Evolutionary conservation across 192 early-diverging fungal species (phyloP).

Genomic region (Globomyces pollinis-pini): DNA sequence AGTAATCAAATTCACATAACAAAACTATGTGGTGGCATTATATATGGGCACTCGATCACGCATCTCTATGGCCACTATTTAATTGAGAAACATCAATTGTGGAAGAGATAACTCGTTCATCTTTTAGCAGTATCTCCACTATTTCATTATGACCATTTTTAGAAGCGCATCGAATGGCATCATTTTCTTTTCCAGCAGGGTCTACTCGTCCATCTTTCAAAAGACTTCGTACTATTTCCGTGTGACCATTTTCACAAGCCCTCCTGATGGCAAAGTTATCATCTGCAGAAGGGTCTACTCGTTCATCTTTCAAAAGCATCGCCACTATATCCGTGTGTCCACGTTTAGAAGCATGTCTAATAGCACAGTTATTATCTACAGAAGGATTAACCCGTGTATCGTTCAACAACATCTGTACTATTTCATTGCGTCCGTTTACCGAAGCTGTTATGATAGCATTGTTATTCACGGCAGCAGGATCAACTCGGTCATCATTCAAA

Average conservation of each 20-base stretch:
- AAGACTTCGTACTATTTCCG: neutral
- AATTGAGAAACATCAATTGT: no score
- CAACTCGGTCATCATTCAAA: neutral
- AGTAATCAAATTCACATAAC: no score
- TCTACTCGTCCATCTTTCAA: conserved; percentile 2
- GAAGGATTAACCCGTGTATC: no score
- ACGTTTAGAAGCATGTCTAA: no score
- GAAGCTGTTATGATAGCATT: neutral
- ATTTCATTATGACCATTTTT: neutral
- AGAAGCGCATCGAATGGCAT: neutral
- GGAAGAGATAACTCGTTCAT: neutral
- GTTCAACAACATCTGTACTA: no score
- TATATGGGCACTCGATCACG: no score
- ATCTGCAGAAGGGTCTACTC: neutral
- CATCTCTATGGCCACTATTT: no score
- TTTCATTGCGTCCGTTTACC: no score
- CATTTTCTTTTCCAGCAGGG: neutral
- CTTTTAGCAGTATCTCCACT: neutral
- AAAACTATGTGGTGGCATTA: no score
- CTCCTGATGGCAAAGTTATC: neutral
- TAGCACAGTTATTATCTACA: no score
- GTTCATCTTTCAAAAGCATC: neutral
- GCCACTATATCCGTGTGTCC: conserved; percentile 1
- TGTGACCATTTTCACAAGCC: neutral
- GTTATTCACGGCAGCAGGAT: neutral